These are phyloP conservation scores for Fusarium sp. DNA, from an alignment of 2,329 filamentous ascomycete genomes.

Conservation along the genomic window DNA sequence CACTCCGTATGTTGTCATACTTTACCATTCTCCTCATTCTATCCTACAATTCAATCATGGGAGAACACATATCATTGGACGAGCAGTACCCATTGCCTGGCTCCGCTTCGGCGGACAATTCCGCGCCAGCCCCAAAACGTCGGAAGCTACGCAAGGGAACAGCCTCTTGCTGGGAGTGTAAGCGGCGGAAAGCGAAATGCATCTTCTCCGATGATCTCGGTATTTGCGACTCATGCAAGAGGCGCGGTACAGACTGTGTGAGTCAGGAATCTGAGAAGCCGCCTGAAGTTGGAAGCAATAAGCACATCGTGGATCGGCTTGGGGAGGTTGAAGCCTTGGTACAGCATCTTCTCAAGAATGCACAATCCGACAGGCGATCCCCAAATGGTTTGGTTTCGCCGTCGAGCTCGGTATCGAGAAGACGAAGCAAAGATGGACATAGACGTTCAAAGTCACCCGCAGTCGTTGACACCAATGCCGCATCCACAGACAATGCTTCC, in stretches of 20 bases:
- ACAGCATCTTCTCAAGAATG: constrained; percentile 40
- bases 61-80: constrained; percentile 8
- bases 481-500: fast-evolving
- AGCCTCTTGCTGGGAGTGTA: constrained; percentile 68
- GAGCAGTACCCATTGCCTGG: background rate
- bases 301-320: constrained; percentile 44
- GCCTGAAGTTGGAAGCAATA: constrained; percentile 15
- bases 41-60: constrained; percentile 9
- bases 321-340: constrained; percentile 50
- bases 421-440: background rate
- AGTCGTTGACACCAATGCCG: background rate
- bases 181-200: constrained; percentile 63
- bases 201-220: constrained; percentile 52
- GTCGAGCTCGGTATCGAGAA: background rate
- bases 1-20: background rate
- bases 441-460: background rate
- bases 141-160: constrained; percentile 62
- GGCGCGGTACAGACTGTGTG: constrained; percentile 55
- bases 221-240: constrained; percentile 57
- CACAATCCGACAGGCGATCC: background rate
- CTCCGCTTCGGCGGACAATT: background rate
- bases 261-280: constrained; percentile 57
- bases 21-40: background rate
- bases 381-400: background rate
- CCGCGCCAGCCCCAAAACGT: constrained; percentile 23